Evolutionary conservation across 2,329 filamentous ascomycete genomes (phyloP).

Genomic region (Akanthomyces muscarius): DNA sequence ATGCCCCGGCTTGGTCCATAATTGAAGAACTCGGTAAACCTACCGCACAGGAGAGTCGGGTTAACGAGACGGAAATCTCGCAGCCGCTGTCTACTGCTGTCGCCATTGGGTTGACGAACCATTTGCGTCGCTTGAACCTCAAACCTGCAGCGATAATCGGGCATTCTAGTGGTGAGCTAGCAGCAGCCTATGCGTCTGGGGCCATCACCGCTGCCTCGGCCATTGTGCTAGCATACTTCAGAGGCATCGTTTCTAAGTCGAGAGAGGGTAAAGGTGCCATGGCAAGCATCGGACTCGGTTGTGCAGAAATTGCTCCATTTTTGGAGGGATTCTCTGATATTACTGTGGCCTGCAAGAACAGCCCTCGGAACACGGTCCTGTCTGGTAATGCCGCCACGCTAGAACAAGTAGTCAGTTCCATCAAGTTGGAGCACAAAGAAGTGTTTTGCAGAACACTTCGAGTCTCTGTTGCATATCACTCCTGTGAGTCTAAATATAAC

Average conservation of each 20-base stretch:
- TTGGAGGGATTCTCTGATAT: not conserved
- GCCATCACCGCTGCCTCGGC: not conserved
- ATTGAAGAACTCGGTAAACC: not conserved
- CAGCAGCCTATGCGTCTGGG: not conserved
- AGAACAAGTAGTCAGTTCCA: not conserved
- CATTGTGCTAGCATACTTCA: not conserved
- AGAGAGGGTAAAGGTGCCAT: not conserved
- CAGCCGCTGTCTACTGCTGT: not conserved
- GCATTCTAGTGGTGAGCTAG: not conserved
- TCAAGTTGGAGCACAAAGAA: not conserved
- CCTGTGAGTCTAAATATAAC: not conserved
- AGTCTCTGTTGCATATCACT: constrained; percentile 5
- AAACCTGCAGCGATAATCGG: not conserved
- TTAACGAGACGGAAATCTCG: not conserved
- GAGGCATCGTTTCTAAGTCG: not conserved
- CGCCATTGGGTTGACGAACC: not conserved
- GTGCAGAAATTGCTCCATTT: too few species aligned
- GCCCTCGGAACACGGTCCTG: not conserved
- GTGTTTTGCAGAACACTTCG: constrained; percentile 5
- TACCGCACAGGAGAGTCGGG: not conserved
- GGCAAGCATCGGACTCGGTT: not conserved
- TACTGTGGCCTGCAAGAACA: not conserved
- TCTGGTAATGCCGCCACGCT: not conserved
- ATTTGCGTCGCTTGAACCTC: not conserved
- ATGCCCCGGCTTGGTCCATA: too few species aligned